Evolutionary conservation across 2,329 filamentous ascomycete genomes (phyloP).

Genomic region (Fusarium penzigii): DNA sequence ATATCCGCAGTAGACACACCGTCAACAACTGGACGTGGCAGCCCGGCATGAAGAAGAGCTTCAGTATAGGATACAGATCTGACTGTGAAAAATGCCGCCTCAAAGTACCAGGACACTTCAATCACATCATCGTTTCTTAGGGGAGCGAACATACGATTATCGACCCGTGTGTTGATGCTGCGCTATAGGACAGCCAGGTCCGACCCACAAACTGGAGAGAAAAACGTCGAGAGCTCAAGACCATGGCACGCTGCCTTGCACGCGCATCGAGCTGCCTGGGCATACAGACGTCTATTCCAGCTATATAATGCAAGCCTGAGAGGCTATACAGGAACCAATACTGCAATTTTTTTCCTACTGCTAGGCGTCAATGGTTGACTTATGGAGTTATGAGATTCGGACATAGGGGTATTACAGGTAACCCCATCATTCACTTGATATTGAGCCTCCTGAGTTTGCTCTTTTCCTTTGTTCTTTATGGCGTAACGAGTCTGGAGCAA

Average conservation of each 20-base stretch:
- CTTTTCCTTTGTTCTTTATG: slow-evolving; percentile 7
- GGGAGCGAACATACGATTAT: slow-evolving; percentile 28
- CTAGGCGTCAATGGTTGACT: neutral
- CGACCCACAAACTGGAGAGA: slow-evolving; percentile 25
- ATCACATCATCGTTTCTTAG: slow-evolving; percentile 72
- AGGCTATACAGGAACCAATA: neutral
- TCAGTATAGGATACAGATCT: slow-evolving; percentile 76
- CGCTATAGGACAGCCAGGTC: slow-evolving; percentile 29
- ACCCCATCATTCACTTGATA: slow-evolving; percentile 1
- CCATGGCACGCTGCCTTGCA: neutral
- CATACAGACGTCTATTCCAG: neutral
- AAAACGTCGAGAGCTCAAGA: slow-evolving; percentile 12
- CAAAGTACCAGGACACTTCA: slow-evolving; percentile 78
- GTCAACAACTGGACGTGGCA: slow-evolving; percentile 62
- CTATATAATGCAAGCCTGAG: neutral
- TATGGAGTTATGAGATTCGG: neutral
- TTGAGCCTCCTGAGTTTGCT: slow-evolving; percentile 6
- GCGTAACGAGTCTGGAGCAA: slow-evolving; percentile 14
- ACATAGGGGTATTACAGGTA: neutral
- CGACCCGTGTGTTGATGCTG: slow-evolving; percentile 21
- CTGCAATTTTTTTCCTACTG: no score
- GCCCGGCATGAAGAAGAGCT: slow-evolving; percentile 66
- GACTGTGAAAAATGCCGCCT: slow-evolving; percentile 77
- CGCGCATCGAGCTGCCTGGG: neutral
- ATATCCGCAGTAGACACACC: slow-evolving; percentile 60